Percentiles rank a stretch among this genome's conserved stretches.
phyloP scores from a whole-genome alignment of 2,329 filamentous ascomycete genomes.

The Trichoderma arundinaceum region DNA sequence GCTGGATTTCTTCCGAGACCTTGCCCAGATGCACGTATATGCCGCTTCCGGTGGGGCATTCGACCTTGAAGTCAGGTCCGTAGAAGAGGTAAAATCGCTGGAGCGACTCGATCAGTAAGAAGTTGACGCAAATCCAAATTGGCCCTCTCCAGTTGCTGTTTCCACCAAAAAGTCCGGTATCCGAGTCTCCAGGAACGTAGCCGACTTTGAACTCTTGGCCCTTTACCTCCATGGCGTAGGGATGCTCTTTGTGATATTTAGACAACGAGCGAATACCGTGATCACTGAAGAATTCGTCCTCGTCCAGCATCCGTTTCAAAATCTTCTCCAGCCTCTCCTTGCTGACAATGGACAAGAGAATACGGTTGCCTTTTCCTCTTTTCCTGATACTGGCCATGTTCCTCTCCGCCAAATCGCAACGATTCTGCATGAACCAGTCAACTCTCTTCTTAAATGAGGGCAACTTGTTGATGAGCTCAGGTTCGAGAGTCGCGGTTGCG shows the following conservation, averaged over 20 bases:
- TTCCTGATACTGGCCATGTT: conserved; percentile 94
- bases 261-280: conserved; percentile 92
- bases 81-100: conserved; percentile 97
- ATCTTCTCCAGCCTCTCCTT: conserved; percentile 92
- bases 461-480: conserved; percentile 88
- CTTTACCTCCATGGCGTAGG: conserved; percentile 95
- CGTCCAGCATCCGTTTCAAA: conserved; percentile 87
- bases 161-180: conserved; percentile 91
- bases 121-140: conserved; percentile 96
- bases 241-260: conserved; percentile 87
- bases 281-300: conserved; percentile 88
- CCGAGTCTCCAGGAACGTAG: conserved; percentile 94
- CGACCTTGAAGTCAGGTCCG: conserved; percentile 83
- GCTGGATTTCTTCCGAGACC: conserved; percentile 93
- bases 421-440: conserved; percentile 92
- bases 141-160: conserved; percentile 98
- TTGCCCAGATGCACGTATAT: conserved; percentile 96
- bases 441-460: conserved; percentile 92
- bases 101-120: conserved; percentile 90
- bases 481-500: conserved; percentile 88
- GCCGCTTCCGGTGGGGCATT: conserved; percentile 91
- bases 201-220: conserved; percentile 85
- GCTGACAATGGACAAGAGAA: conserved; percentile 88
- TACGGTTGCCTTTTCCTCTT: conserved; percentile 86
- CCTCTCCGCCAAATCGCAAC: conserved; percentile 82